A percentile compares a stretch with the other conserved stretches of the same genome.
Conservation (phyloP, 2,329 filamentous ascomycete species). For the Monilinia polystroma region DNA sequence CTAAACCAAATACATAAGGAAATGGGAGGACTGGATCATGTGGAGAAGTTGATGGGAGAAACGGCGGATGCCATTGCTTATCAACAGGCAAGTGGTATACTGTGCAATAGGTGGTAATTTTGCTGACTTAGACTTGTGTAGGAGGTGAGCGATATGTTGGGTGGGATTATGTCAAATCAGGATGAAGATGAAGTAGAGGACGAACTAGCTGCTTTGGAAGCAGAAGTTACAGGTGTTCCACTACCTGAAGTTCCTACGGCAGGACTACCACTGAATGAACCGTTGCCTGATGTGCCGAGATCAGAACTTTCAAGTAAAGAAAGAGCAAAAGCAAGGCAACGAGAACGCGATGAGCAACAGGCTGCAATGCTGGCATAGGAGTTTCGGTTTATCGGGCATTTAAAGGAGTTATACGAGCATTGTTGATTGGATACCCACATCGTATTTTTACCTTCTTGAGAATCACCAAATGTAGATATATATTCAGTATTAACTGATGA, state of each 20-base stretch:
- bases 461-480: conserved; percentile 10
- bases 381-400: conserved; percentile 30
- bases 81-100: conserved; percentile 66
- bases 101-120: neutral
- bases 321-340: conserved; percentile 35
- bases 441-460: conserved; percentile 12
- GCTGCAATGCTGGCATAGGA: conserved; percentile 39
- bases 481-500: neutral
- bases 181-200: conserved; percentile 98
- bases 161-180: conserved; percentile 82
- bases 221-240: conserved; percentile 50
- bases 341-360: conserved; percentile 33
- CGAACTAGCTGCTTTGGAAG: conserved; percentile 80
- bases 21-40: conserved; percentile 91
- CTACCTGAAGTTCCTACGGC: conserved; percentile 38
- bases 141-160: conserved; percentile 92
- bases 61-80: conserved; percentile 88
- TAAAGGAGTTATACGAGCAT: conserved; percentile 32
- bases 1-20: conserved; percentile 89
- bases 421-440: conserved; percentile 31
- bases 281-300: conserved; percentile 38
- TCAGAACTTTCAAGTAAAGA: conserved; percentile 30
- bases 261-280: conserved; percentile 26
- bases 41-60: conserved; percentile 94
- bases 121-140: conserved; percentile 42